Conservation (phyloP, 257 asterid species). For the Solanum chmielewskii region DNA sequence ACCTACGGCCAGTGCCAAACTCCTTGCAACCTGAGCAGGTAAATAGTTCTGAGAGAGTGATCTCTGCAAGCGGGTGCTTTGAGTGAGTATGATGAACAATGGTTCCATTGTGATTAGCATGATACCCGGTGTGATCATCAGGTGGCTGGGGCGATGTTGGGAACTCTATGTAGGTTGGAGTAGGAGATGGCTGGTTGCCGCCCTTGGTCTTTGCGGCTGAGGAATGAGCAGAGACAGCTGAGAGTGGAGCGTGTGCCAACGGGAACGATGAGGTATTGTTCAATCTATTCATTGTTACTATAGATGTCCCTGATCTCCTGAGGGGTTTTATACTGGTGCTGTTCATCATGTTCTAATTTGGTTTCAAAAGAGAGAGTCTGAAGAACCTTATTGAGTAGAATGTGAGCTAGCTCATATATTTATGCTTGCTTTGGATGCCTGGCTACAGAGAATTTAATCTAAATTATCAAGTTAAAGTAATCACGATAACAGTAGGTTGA, state of each 20-base stretch:
- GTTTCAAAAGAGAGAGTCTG: neutral
- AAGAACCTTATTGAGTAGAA: neutral
- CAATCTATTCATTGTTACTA: neutral
- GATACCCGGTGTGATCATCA: neutral
- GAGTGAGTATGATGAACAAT: constrained; percentile 53
- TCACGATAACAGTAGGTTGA: neutral
- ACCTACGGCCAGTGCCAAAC: constrained; percentile 67
- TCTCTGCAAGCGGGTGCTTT: constrained; percentile 46
- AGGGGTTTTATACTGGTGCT: neutral
- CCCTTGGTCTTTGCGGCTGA: neutral
- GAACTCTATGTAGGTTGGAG: constrained; percentile 16
- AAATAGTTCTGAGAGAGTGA: constrained; percentile 37
- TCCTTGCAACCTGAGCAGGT: constrained; percentile 68
- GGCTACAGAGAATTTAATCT: neutral
- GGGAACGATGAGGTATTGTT: neutral
- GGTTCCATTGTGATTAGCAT: constrained; percentile 14
- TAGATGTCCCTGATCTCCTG: neutral
- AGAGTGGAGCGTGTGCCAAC: neutral
- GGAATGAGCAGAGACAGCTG: neutral
- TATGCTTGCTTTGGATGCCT: neutral
- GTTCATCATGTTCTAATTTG: neutral
- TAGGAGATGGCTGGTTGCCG: neutral
- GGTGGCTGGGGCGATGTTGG: constrained; percentile 47
- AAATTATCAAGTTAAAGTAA: neutral
- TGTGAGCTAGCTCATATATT: neutral